Percentiles rank a stretch among this genome's conserved stretches.
phyloP scores from a whole-genome alignment of 1,284 basidiomycete species.

The Trametes pubescens region DNA sequence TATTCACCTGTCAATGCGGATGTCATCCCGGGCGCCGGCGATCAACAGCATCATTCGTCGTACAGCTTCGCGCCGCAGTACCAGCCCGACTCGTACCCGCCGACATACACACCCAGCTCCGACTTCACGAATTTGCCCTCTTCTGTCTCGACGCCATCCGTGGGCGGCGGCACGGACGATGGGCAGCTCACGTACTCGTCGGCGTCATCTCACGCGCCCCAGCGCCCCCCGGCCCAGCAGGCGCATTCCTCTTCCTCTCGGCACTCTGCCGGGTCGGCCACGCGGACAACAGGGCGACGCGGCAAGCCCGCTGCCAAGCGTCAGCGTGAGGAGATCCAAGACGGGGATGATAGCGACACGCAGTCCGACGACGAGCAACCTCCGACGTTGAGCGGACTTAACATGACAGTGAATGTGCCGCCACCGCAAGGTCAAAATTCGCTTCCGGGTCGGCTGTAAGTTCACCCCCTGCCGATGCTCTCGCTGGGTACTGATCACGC shows the following conservation, averaged over 20 bases:
- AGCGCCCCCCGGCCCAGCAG: conserved; percentile 16
- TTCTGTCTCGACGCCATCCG: conserved; percentile 35
- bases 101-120: conserved; percentile 32
- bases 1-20: conserved; percentile 22
- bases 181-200: conserved; percentile 22
- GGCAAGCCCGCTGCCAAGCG: conserved; percentile 29
- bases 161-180: conserved; percentile 35
- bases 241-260: conserved; percentile 11
- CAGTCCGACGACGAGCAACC: conserved; percentile 34
- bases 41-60: conserved; percentile 30
- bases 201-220: conserved; percentile 14
- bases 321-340: conserved; percentile 23
- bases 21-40: conserved; percentile 15
- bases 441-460: conserved; percentile 36
- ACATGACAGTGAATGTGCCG: conserved; percentile 34
- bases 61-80: conserved; percentile 35
- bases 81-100: conserved; percentile 30
- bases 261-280: conserved; percentile 15
- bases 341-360: conserved; percentile 33
- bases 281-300: conserved; percentile 18
- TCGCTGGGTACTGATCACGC: conserved; percentile 11
- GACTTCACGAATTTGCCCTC: conserved; percentile 32
- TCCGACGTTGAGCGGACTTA: conserved; percentile 21
- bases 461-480: conserved; percentile 15
- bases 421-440: conserved; percentile 31